Conservation (phyloP, 768 basidiomycete genomes). For the Punctularia strigosozonata region DNA sequence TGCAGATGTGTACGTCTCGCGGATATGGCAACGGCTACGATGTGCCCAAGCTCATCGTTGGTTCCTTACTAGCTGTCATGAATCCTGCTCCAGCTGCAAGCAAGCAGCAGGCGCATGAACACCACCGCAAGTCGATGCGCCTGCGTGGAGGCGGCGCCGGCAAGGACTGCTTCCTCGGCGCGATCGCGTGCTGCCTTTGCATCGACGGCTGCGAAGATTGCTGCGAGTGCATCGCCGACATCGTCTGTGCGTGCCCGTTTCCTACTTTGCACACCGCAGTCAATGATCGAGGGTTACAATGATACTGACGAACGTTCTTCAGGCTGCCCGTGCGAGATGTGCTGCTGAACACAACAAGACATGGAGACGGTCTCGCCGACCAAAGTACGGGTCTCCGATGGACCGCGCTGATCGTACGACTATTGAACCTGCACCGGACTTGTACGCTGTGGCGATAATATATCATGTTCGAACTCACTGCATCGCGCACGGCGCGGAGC, state of each 20-base stretch:
- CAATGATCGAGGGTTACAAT: no score
- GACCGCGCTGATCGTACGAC: no score
- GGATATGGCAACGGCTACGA: no score
- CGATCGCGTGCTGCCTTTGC: conserved; percentile 59
- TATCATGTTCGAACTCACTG: no score
- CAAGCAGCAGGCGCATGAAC: conserved; percentile 18
- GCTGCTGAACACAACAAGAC: no score
- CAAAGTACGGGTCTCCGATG: no score
- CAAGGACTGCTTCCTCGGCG: conserved; percentile 59
- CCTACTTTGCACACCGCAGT: neutral
- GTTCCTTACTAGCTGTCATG: conserved; percentile 30
- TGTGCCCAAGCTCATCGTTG: no score
- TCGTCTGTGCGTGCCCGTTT: conserved; percentile 44
- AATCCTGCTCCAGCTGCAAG: conserved; percentile 27
- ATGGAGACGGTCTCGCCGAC: no score
- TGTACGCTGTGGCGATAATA: no score
- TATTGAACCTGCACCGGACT: no score
- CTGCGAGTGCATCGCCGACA: conserved; percentile 61
- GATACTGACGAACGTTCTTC: conserved; percentile 9
- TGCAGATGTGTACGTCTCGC: conserved; percentile 47
- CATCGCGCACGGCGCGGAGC: no score
- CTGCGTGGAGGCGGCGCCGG: conserved; percentile 63
- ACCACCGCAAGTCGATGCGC: conserved; percentile 40
- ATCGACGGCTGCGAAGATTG: conserved; percentile 47
- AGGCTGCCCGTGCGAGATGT: conserved; percentile 79